These are phyloP conservation scores for Hansenula lynferdii DNA, from an alignment of 1,139 yeast genomes.

Conservation along the genomic window DNA sequence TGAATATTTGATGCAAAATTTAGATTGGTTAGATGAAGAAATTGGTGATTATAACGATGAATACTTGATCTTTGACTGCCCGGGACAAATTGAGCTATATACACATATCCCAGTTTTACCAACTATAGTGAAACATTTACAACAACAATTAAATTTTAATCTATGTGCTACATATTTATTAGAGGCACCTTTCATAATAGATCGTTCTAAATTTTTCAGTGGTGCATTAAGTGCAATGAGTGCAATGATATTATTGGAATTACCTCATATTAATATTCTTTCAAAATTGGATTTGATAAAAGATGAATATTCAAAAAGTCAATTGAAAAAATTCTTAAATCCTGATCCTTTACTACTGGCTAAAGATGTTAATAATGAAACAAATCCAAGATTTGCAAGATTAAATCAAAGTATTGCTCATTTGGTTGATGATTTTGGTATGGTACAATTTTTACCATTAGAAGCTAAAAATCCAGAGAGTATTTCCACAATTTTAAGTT, in stretches of 20 bases:
- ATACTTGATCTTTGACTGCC: conserved; percentile 92
- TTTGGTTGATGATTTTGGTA: conserved; percentile 93
- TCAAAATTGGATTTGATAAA: conserved; percentile 84
- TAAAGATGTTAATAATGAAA: conserved; percentile 39
- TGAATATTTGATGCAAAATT: conserved; percentile 77
- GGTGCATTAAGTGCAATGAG: conserved; percentile 98
- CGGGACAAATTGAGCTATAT: conserved; percentile 95
- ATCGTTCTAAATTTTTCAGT: conserved; percentile 85
- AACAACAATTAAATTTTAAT: conserved; percentile 72
- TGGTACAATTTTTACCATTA: conserved; percentile 94
- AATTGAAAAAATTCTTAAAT: conserved; percentile 76
- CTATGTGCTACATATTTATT: conserved; percentile 88
- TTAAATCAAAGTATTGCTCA: conserved; percentile 82
- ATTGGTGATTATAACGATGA: conserved; percentile 94
- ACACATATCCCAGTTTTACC: conserved; percentile 95
- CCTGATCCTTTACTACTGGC: conserved; percentile 84
- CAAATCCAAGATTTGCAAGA: conserved; percentile 72
- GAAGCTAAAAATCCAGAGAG: conserved; percentile 80
- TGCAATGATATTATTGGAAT: conserved; percentile 91
- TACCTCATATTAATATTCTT: conserved; percentile 89
- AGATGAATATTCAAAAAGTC: conserved; percentile 66
- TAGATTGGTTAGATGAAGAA: conserved; percentile 97
- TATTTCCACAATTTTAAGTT: conserved; percentile 79
- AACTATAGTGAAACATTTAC: conserved; percentile 77
- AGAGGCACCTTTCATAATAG: conserved; percentile 93